phyloP scores from a whole-genome alignment of 2,329 filamentous ascomycete genomes.

The Clarireedia hainanense region DNA sequence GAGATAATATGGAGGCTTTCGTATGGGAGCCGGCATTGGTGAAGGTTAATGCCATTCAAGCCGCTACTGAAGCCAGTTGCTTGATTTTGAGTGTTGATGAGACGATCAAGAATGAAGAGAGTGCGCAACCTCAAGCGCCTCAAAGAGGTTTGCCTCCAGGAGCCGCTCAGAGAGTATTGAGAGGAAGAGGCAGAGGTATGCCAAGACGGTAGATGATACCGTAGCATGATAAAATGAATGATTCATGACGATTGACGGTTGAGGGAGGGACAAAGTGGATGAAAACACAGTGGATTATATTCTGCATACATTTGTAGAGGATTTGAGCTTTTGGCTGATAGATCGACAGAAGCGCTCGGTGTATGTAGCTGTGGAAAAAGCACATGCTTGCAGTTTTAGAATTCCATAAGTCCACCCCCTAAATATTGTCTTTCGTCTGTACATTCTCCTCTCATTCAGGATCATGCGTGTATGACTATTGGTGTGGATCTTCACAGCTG shows the following conservation, averaged over 20 bases:
- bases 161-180: conserved; percentile 80
- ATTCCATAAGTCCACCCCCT: too few species aligned
- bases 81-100: conserved; percentile 95
- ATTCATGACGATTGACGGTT: background rate
- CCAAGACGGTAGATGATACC: conserved; percentile 44
- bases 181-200: conserved; percentile 82
- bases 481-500: too few species aligned
- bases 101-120: conserved; percentile 98
- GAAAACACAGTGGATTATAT: too few species aligned
- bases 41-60: conserved; percentile 95
- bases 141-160: conserved; percentile 66
- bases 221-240: conserved; percentile 7
- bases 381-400: too few species aligned
- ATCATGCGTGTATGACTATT: too few species aligned
- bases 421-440: too few species aligned
- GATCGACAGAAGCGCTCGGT: too few species aligned
- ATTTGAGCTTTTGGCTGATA: too few species aligned
- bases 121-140: conserved; percentile 73
- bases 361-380: too few species aligned
- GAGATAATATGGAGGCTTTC: conserved; percentile 90
- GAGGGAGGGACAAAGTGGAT: too few species aligned
- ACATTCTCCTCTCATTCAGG: too few species aligned
- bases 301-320: too few species aligned
- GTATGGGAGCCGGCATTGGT: conserved; percentile 96
- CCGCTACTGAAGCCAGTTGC: conserved; percentile 90